Conservation (phyloP, 176 grass and related monocot species). For the Coix lacrymajobi region DNA sequence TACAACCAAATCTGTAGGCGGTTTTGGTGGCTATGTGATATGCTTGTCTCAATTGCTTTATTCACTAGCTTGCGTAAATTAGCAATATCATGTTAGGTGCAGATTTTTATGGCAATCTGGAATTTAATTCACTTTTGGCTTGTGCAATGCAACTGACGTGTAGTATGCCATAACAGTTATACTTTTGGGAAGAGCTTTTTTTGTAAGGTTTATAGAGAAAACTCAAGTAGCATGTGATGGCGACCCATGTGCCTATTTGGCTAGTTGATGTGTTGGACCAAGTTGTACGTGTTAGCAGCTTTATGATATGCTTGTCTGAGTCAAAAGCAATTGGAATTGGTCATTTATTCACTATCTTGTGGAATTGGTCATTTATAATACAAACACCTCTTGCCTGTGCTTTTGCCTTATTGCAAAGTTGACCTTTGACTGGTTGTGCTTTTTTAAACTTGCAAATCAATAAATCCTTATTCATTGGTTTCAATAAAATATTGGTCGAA, state of each 20-base stretch:
- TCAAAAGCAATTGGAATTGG: conserved; percentile 13
- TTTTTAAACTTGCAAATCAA: background rate
- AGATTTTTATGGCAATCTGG: background rate
- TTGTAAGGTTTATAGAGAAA: background rate
- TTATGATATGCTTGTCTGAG: conserved; percentile 2
- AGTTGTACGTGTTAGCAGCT: background rate
- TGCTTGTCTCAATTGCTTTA: background rate
- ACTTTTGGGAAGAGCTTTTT: background rate
- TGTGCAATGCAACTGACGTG: background rate
- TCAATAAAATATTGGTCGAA: background rate
- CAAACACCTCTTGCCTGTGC: background rate
- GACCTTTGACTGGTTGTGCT: background rate
- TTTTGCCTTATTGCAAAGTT: background rate
- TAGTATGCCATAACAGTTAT: background rate
- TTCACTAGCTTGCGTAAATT: background rate
- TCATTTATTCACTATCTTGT: background rate
- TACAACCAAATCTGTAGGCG: background rate
- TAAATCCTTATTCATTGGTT: background rate
- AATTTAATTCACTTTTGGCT: background rate
- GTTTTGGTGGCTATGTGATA: background rate
- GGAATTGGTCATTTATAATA: background rate
- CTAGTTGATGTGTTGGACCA: background rate
- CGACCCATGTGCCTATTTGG: background rate
- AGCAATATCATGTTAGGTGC: background rate
- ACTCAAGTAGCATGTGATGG: background rate